phyloP scores from a whole-genome alignment of 1,284 basidiomycete genomes.

The Trichosporon inkin region DNA sequence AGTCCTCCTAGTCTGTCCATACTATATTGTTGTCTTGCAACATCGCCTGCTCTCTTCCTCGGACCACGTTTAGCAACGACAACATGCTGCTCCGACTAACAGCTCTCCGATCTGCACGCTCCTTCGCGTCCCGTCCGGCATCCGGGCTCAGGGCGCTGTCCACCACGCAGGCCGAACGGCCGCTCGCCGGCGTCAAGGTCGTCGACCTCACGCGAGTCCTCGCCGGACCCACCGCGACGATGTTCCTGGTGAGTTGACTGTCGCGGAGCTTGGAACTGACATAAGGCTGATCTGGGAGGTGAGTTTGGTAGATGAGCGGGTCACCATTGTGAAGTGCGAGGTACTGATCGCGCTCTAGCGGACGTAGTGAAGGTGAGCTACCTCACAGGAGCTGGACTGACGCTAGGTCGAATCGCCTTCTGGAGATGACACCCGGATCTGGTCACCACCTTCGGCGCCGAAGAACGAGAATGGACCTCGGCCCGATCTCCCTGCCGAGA shows the following conservation, averaged over 20 bases:
- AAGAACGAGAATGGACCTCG: constrained; percentile 52
- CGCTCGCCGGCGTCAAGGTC: constrained; percentile 71
- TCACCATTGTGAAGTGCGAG: background rate
- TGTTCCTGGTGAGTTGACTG: constrained; percentile 73
- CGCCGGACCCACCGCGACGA: constrained; percentile 83
- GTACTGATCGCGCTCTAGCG: constrained; percentile 53
- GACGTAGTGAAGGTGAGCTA: constrained; percentile 71
- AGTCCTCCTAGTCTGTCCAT: background rate
- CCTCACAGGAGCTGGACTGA: background rate
- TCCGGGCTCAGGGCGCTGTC: constrained; percentile 52
- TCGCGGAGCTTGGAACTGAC: constrained; percentile 13
- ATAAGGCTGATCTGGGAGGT: constrained; percentile 36
- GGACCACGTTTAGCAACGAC: background rate
- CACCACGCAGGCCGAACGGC: constrained; percentile 55
- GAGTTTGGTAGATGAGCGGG: background rate
- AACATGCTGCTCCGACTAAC: constrained; percentile 1
- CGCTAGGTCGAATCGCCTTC: constrained; percentile 69
- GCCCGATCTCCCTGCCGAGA: constrained; percentile 73
- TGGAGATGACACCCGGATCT: constrained; percentile 88
- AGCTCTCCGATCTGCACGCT: background rate
- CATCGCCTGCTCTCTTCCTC: background rate
- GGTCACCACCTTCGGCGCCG: constrained; percentile 74
- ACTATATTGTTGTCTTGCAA: background rate
- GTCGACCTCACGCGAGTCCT: constrained; percentile 83
- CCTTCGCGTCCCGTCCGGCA: no score